Base-by-base conservation (phyloP, 2,329 filamentous ascomycete species). In the Penicillium sp. region DNA sequence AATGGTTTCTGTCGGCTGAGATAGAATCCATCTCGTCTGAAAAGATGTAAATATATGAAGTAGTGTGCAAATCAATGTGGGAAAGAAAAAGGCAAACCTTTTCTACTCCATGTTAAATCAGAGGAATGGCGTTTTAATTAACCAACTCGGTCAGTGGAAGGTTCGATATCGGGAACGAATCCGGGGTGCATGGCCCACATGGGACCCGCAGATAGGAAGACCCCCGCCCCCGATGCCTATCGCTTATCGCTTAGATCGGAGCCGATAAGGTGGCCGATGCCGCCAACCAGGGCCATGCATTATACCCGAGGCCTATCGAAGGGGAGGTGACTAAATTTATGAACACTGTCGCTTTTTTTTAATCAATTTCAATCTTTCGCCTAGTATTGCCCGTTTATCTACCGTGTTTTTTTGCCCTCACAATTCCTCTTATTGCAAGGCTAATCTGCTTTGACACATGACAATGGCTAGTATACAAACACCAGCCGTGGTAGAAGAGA, bases 211-310 rank as follows among this genome's bases (percentile, higher is more conserved):
- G 44, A 46, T 46, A 46, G 21, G 44, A 28, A 22, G 15, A 15
- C 22, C 44, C 28, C 26, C n/a, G 19, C 22, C 17, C 17, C 17
- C 35, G 10, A 33, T 33, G 44, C 44, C 44, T 47, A 47, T 47
- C 44, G 35, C 35, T 15, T 22, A 33, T 22, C 21, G 21, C 21
- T 22, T 22, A 22, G 26, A 40, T 40, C 28, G 44, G 44, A 24
- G 35, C 12, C 19, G 17, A 26, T 19, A 21, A 21, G 13, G 13
- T 22, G 22, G 4, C n/a, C 29, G 42, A 55, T 55, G 53, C 53
- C 53, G 35, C 53, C 53, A 55, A 55, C 39, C 24, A 47, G 44
- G 34, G 39, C 43, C 40, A 43, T 12, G 10, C 43, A 45, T 24
- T 9, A 45, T 50, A 39, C 21, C 21, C 21, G 35, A 35, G 6